phyloP scores from a whole-genome alignment of 192 early-diverging fungal genomes.

The Endogone sp. region DNA sequence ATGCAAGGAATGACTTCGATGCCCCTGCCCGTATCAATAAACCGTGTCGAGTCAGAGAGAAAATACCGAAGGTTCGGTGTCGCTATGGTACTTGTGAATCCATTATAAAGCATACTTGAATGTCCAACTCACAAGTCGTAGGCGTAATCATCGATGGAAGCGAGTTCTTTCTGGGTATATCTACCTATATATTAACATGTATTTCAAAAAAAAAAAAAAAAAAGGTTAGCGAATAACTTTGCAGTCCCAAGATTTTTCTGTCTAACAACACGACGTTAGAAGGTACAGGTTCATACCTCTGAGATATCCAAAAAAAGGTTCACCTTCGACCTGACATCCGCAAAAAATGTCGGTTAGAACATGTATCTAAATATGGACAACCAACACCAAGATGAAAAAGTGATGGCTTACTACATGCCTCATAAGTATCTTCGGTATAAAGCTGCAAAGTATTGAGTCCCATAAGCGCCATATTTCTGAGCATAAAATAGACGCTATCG shows the following conservation, averaged over 20 bases:
- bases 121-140: conserved; percentile 36
- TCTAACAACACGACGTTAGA: too few relatives aligned
- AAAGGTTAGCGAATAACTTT: too few relatives aligned
- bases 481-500: conserved; percentile 57
- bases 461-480: conserved; percentile 77
- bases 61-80: too few relatives aligned
- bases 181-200: too few relatives aligned
- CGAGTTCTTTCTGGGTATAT: conserved; percentile 72
- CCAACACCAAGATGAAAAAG: conserved; percentile 10
- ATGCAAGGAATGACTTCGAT: conserved; percentile 88
- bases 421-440: conserved; percentile 89
- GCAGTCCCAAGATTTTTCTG: too few relatives aligned
- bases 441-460: conserved; percentile 86
- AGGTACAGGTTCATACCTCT: too few relatives aligned
- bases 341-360: background rate
- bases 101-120: background rate
- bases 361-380: too few relatives aligned
- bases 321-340: conserved; percentile 29
- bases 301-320: conserved; percentile 74
- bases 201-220: too few relatives aligned
- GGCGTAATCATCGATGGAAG: conserved; percentile 76
- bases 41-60: background rate
- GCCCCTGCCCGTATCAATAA: conserved; percentile 38
- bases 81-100: too few relatives aligned
- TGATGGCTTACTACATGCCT: conserved; percentile 43